Conservation (phyloP, 2,329 filamentous ascomycete species). For the Sporothrix inflata region DNA sequence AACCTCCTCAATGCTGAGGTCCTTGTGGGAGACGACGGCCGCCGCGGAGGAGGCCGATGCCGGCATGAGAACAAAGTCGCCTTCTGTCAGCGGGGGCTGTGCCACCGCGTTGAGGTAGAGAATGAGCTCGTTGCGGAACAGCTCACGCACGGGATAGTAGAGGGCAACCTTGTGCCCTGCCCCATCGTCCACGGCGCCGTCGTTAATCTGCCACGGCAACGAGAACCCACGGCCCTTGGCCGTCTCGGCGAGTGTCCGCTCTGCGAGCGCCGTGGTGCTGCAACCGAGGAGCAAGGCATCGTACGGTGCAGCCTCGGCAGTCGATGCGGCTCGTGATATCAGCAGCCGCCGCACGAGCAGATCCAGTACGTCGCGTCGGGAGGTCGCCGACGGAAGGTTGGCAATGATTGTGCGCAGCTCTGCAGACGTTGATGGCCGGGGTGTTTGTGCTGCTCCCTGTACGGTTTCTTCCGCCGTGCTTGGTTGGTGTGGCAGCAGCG, state of each 20-base stretch:
- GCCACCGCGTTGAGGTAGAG: conserved; percentile 63
- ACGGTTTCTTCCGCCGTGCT: conserved; percentile 17
- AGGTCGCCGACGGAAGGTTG: conserved; percentile 71
- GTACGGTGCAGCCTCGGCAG: conserved; percentile 48
- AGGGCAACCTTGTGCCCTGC: conserved; percentile 46
- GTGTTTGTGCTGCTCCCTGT: neutral
- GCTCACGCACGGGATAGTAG: conserved; percentile 81
- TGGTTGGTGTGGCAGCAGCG: conserved; percentile 41
- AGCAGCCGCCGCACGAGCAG: conserved; percentile 75
- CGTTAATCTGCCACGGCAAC: conserved; percentile 78
- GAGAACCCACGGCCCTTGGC: conserved; percentile 88
- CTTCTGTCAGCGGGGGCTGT: conserved; percentile 45
- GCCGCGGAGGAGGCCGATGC: conserved; percentile 32
- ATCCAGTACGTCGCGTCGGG: conserved; percentile 71
- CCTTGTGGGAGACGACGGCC: conserved; percentile 65
- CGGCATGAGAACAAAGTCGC: conserved; percentile 47
- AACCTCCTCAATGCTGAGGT: conserved; percentile 86
- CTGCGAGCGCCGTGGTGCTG: conserved; percentile 85
- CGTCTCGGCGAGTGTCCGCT: conserved; percentile 81
- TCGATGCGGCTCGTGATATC: conserved; percentile 62
- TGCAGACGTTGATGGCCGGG: conserved; percentile 39
- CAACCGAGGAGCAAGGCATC: conserved; percentile 79
- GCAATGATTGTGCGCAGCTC: conserved; percentile 60
- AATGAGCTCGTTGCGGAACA: conserved; percentile 78
- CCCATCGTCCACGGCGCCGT: conserved; percentile 56